Evolutionary conservation across 2,329 filamentous ascomycete genomes (phyloP).

Genomic region (Beauveria pseudobassiana): DNA sequence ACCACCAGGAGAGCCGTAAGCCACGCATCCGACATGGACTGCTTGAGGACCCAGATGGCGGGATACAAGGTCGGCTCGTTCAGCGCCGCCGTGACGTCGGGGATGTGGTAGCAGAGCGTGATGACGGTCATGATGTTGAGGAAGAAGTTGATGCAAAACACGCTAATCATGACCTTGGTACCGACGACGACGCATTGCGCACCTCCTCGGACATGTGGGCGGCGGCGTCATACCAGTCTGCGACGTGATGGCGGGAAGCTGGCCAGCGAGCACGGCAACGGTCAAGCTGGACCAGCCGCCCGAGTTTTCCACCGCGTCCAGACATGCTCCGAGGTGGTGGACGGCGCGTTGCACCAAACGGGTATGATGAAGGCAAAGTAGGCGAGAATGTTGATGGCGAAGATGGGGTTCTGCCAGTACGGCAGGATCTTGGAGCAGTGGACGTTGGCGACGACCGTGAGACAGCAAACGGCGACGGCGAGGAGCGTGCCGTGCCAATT

Average conservation of each 20-base stretch:
- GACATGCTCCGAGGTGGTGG: constrained; percentile 9
- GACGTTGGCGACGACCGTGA: constrained; percentile 10
- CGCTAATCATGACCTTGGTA: constrained; percentile 11
- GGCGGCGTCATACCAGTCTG: constrained; percentile 11
- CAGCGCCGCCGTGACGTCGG: constrained; percentile 9
- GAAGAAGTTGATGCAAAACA: constrained; percentile 4
- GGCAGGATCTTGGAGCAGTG: constrained; percentile 11
- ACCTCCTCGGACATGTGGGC: constrained; percentile 16
- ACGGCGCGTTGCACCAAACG: constrained; percentile 14
- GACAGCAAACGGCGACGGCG: constrained; percentile 6
- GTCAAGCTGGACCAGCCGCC: constrained; percentile 13
- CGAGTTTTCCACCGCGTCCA: constrained; percentile 13
- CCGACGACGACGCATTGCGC: constrained; percentile 12
- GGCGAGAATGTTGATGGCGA: constrained; percentile 12
- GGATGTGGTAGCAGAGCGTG: constrained; percentile 12
- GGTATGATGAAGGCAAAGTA: constrained; percentile 13
- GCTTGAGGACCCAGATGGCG: constrained; percentile 9
- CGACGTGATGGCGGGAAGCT: constrained; percentile 12
- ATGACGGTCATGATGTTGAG: constrained; percentile 8
- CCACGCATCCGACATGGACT: constrained; percentile 12
- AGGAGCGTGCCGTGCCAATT: constrained; percentile 14
- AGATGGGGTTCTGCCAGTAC: constrained; percentile 13
- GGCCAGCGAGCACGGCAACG: constrained; percentile 13
- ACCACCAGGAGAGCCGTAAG: constrained; percentile 10
- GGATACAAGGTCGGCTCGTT: constrained; percentile 10